Evolutionary conservation across 768 basidiomycete genomes (phyloP).

Genomic region (Melanogaster broomeanus): DNA sequence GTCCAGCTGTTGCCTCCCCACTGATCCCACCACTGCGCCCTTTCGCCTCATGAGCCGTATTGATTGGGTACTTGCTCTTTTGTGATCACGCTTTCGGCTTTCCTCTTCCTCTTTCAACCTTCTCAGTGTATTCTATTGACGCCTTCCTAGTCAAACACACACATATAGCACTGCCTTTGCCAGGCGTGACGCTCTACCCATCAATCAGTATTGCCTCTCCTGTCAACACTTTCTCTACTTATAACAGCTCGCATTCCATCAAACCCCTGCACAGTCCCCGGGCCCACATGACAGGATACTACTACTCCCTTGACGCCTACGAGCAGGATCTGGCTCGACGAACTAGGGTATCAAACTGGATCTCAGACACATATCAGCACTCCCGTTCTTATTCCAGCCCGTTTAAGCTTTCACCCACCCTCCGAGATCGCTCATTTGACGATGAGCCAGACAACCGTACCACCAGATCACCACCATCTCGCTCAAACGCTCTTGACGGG

Average conservation of each 20-base stretch:
- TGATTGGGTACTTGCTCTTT: constrained; percentile 6
- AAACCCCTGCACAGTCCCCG: constrained; percentile 8
- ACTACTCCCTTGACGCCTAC: constrained; percentile 57
- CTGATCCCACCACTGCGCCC: no score
- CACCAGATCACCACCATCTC: no score
- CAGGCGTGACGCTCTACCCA: no score
- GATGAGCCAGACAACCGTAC: no score
- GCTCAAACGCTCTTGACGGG: no score
- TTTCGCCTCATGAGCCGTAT: constrained; percentile 7
- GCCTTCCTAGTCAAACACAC: not conserved
- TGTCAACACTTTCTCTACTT: constrained; percentile 7
- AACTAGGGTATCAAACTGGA: constrained; percentile 51
- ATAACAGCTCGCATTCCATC: constrained; percentile 12
- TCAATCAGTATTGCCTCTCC: constrained; percentile 1
- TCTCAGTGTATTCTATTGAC: no score
- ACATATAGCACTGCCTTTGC: not conserved
- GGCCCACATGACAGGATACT: constrained; percentile 57
- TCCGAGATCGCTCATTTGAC: no score
- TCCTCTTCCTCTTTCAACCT: not conserved
- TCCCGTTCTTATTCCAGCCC: constrained; percentile 30
- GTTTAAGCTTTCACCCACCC: constrained; percentile 29
- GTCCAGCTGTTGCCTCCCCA: not conserved
- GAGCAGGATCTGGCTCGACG: constrained; percentile 49
- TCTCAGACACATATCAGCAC: constrained; percentile 40
- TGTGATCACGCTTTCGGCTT: not conserved